Evolutionary conservation across 768 basidiomycete species (phyloP).

Genomic region (Mycena sanguinolenta): DNA sequence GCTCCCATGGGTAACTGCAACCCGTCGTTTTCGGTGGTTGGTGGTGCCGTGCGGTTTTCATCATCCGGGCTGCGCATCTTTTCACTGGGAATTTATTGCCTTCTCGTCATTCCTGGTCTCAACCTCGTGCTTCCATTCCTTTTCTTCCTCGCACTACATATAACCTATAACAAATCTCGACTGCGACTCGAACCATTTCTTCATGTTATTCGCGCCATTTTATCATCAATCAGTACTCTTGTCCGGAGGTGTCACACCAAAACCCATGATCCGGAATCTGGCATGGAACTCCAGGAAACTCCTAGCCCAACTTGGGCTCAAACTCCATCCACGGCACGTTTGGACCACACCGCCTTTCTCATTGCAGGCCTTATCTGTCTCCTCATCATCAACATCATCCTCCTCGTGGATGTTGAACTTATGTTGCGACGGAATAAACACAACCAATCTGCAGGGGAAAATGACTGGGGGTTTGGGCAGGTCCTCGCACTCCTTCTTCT

Average conservation of each 20-base stretch:
- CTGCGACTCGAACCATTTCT: no score
- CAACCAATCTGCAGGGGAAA: neutral
- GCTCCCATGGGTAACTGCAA: neutral
- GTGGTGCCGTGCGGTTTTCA: neutral
- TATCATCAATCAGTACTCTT: neutral
- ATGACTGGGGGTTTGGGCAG: neutral
- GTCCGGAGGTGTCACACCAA: no score
- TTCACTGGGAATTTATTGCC: neutral
- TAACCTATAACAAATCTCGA: neutral
- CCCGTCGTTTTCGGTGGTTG: neutral
- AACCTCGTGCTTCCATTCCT: neutral
- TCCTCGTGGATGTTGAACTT: neutral
- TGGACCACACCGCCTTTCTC: neutral
- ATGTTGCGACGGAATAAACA: neutral
- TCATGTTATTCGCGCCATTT: neutral
- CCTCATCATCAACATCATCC: neutral
- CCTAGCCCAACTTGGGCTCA: no score
- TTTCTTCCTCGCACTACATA: neutral
- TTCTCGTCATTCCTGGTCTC: constrained; percentile 1
- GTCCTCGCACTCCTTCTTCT: neutral
- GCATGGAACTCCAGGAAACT: no score
- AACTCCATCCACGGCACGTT: neutral
- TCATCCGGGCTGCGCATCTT: neutral
- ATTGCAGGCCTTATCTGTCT: neutral
- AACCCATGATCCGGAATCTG: no score